A percentile compares a stretch with the other conserved stretches of the same genome.
phyloP scores from a whole-genome alignment of 1,284 basidiomycete genomes.

The Cryptococcus deneoformans region DNA sequence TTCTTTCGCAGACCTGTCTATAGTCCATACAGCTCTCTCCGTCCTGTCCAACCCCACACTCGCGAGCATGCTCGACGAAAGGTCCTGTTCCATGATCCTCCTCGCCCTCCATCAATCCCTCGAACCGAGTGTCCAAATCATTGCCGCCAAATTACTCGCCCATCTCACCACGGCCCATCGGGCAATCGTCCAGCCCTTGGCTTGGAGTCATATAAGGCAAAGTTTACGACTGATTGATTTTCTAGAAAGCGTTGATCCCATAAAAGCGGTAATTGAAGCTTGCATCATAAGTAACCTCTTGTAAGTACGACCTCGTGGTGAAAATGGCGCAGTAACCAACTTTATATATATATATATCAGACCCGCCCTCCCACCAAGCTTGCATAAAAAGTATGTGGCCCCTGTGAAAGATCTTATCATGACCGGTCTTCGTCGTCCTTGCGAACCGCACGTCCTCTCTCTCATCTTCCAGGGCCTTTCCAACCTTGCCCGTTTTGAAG shows the following conservation, averaged over 20 bases:
- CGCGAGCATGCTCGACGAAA: constrained; percentile 31
- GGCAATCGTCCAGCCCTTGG: constrained; percentile 65
- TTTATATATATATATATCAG: too few relatives aligned
- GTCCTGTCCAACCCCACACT: constrained; percentile 36
- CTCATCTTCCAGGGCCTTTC: constrained; percentile 39
- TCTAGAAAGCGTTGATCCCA: constrained; percentile 65
- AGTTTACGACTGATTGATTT: constrained; percentile 70
- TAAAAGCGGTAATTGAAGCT: constrained; percentile 52
- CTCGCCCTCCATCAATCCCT: constrained; percentile 36
- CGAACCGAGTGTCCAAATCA: constrained; percentile 38
- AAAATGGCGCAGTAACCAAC: constrained; percentile 55
- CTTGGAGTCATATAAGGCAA: constrained; percentile 52
- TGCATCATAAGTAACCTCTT: constrained; percentile 54
- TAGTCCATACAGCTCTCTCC: constrained; percentile 32
- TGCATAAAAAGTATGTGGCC: constrained; percentile 38
- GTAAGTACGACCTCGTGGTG: constrained; percentile 46
- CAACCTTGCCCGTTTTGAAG: constrained; percentile 37
- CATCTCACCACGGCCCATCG: constrained; percentile 59
- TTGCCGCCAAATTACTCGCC: constrained; percentile 37
- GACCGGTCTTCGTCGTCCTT: constrained; percentile 21
- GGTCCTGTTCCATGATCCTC: constrained; percentile 36
- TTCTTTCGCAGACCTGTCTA: constrained; percentile 22
- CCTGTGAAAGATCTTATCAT: constrained; percentile 37
- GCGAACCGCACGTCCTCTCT: constrained; percentile 22
- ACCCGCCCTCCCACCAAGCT: constrained; percentile 26